These are phyloP conservation scores for Salix suchowensis DNA, from an alignment of 345 rosid genomes.

Conservation along the genomic window DNA sequence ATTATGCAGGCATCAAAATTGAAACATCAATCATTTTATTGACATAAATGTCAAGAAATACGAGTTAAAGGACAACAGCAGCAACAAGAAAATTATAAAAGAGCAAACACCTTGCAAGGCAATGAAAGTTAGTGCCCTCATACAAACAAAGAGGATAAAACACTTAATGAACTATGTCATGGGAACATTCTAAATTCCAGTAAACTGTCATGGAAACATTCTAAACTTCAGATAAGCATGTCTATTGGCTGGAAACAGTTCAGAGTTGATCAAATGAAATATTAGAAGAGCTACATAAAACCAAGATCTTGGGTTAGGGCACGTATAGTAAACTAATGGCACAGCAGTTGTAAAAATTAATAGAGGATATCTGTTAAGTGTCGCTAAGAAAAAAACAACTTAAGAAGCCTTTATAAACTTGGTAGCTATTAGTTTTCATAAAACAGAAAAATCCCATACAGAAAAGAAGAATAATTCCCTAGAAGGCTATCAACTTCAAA, in stretches of 20 bases:
- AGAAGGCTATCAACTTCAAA: neutral
- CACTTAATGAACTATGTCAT: no score
- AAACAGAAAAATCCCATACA: neutral
- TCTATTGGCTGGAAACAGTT: neutral
- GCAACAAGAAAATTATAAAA: neutral
- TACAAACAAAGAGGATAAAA: no score
- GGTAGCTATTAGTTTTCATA: neutral
- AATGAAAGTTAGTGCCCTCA: neutral
- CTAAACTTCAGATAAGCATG: neutral
- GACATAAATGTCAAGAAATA: neutral
- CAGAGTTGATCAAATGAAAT: neutral
- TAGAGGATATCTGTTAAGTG: neutral
- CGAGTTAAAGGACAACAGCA: neutral
- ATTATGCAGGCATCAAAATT: conserved; percentile 13
- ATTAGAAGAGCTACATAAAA: neutral
- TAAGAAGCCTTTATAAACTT: neutral
- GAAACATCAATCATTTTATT: neutral
- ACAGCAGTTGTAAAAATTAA: neutral
- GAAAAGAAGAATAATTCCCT: neutral
- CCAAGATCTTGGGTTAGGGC: neutral
- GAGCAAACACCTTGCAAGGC: neutral
- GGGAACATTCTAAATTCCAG: neutral
- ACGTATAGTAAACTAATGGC: neutral
- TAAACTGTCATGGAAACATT: neutral
- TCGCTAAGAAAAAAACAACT: neutral